A percentile compares a stretch with the other conserved stretches of the same genome.
Evolutionary conservation across 345 rosid genomes (phyloP).

Genomic region (Sapria himalayana): DNA sequence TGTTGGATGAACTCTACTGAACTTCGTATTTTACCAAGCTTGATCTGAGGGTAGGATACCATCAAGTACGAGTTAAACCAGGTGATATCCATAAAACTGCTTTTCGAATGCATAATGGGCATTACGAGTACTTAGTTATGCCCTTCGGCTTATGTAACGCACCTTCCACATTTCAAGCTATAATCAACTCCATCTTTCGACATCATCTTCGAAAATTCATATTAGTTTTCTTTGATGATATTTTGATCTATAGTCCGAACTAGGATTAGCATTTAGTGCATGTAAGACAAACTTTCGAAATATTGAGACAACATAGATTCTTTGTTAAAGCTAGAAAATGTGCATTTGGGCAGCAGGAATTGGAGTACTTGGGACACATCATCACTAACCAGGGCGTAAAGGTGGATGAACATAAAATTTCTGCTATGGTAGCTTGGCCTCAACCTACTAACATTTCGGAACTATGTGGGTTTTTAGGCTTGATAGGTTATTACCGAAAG

Average conservation of each 20-base stretch:
- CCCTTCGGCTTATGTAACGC: background rate
- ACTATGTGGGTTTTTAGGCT: background rate
- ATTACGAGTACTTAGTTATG: background rate
- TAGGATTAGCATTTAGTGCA: background rate
- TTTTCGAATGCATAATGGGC: background rate
- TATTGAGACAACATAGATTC: background rate
- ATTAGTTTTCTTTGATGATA: background rate
- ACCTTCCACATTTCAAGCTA: no score
- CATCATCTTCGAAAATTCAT: no score
- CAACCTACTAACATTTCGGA: background rate
- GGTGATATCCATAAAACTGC: background rate
- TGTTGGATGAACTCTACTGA: background rate
- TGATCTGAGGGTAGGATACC: background rate
- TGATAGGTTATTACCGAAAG: slow-evolving; percentile 2
- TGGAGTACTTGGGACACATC: slow-evolving; percentile 1
- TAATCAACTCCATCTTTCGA: no score
- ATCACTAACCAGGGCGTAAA: background rate
- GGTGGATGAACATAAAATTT: background rate
- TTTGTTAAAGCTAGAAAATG: background rate
- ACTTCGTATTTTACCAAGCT: background rate
- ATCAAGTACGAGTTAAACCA: background rate
- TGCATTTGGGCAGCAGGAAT: background rate
- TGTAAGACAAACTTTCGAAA: background rate
- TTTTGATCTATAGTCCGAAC: background rate
- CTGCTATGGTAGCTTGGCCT: slow-evolving; percentile 1